Percentiles rank a stretch among this genome's conserved stretches.
Conservation (phyloP, 1,284 basidiomycete species). For the Cystobasidium slooffiae region DNA sequence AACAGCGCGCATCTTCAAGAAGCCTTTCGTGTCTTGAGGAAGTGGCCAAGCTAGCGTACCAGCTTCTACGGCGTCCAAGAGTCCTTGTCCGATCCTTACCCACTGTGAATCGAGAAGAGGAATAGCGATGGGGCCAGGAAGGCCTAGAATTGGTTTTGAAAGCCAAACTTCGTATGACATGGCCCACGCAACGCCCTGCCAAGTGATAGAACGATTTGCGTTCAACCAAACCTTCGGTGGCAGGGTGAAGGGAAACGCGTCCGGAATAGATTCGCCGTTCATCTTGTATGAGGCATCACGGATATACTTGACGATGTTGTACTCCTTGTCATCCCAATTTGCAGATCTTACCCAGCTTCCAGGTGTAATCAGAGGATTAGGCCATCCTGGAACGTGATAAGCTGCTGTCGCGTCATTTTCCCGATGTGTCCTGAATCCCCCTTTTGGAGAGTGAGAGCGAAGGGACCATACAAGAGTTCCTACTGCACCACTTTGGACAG, state of each 20-base stretch:
- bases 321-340: slow-evolving; percentile 41
- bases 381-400: slow-evolving; percentile 44
- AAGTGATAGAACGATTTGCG: slow-evolving; percentile 2
- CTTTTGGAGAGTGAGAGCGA: slow-evolving; percentile 52
- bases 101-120: no score
- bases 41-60: no score
- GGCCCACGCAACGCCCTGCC: slow-evolving; percentile 43
- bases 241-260: slow-evolving; percentile 2
- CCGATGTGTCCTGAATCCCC: slow-evolving; percentile 53
- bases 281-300: slow-evolving; percentile 37
- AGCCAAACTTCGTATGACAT: slow-evolving; percentile 42
- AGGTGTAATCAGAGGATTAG: slow-evolving; percentile 10
- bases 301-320: slow-evolving; percentile 27
- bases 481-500: slow-evolving; percentile 48
- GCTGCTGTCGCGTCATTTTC: slow-evolving; percentile 37
- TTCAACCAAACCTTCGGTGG: slow-evolving; percentile 32
- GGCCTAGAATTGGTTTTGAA: neutral
- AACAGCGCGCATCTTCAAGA: no score
- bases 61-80: no score
- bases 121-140: no score
- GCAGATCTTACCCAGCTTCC: slow-evolving; percentile 1
- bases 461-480: slow-evolving; percentile 54
- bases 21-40: no score
- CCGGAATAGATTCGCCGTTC: slow-evolving; percentile 29
- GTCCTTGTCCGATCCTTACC: no score